Evolutionary conservation across 2,329 filamentous ascomycete genomes (phyloP).

Genomic region (Reticulascus tulasneorum): DNA sequence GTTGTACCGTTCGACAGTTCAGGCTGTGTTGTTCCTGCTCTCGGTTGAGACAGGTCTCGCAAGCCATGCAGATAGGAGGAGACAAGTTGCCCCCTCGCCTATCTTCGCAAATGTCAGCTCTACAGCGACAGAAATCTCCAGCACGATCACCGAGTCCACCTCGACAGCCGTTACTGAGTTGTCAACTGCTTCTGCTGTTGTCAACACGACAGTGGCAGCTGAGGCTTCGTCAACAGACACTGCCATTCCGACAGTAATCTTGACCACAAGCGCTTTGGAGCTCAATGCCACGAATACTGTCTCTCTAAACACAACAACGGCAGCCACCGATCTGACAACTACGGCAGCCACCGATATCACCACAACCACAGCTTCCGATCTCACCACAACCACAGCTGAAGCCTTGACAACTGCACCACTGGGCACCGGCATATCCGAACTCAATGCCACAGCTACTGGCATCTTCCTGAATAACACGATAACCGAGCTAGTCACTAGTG

Average conservation of each 20-base stretch:
- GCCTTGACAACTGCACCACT: background rate
- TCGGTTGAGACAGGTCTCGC: slow-evolving; percentile 11
- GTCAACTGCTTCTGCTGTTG: too few relatives aligned
- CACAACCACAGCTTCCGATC: background rate
- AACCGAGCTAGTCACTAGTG: slow-evolving; percentile 4
- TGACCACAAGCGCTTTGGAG: slow-evolving; percentile 7
- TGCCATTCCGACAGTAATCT: slow-evolving; percentile 2
- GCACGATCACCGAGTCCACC: too few relatives aligned
- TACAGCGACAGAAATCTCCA: too few relatives aligned
- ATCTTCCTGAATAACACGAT: slow-evolving; percentile 12
- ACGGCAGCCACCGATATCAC: background rate
- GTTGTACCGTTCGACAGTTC: slow-evolving; percentile 9
- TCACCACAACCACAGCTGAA: background rate
- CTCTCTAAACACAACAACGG: too few relatives aligned
- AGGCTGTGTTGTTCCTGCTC: slow-evolving; percentile 8
- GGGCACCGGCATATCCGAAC: too few relatives aligned
- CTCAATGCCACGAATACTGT: too few relatives aligned
- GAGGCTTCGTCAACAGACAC: background rate
- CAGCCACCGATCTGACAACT: too few relatives aligned
- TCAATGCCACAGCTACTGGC: too few relatives aligned
- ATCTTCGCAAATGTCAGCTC: slow-evolving; percentile 8
- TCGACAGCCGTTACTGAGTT: too few relatives aligned
- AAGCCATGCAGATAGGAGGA: slow-evolving; percentile 6
- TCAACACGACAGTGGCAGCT: too few relatives aligned
- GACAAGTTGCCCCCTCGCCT: slow-evolving; percentile 3